These are phyloP conservation scores for Berkeleyomyces basicola DNA, from an alignment of 2,329 filamentous ascomycete species.

Conservation along the genomic window DNA sequence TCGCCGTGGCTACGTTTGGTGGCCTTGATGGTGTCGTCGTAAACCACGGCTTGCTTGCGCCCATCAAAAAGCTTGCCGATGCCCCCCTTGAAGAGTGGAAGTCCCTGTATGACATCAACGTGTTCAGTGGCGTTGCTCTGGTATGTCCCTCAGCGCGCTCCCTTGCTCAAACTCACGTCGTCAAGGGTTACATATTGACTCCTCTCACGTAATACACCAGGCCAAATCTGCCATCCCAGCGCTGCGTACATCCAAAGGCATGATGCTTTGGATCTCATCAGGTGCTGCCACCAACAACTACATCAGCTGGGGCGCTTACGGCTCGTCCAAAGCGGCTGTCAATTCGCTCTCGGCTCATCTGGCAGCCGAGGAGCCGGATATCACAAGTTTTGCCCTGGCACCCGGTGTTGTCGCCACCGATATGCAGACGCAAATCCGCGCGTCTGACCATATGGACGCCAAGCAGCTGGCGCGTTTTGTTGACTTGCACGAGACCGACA, in stretches of 20 bases:
- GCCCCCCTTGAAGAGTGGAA: conserved; percentile 59
- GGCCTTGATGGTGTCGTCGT: conserved; percentile 66
- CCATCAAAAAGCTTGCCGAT: conserved; percentile 54
- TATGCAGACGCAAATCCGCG: conserved; percentile 74
- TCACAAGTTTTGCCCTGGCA: conserved; percentile 55
- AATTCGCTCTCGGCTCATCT: conserved; percentile 65
- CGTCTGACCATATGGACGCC: conserved; percentile 35
- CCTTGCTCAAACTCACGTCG: background rate
- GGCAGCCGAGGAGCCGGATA: conserved; percentile 56
- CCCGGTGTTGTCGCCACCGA: conserved; percentile 77
- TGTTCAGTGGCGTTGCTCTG: conserved; percentile 67
- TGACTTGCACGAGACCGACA: conserved; percentile 50
- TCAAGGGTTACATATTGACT: background rate
- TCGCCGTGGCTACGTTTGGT: conserved; percentile 51
- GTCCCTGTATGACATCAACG: conserved; percentile 61
- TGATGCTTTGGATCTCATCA: conserved; percentile 63
- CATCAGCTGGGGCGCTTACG: conserved; percentile 63
- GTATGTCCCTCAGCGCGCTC: conserved; percentile 30
- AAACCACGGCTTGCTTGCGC: conserved; percentile 73
- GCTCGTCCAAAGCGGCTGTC: conserved; percentile 65
- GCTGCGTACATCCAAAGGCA: conserved; percentile 51
- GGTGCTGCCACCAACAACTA: conserved; percentile 55
- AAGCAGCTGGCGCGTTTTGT: conserved; percentile 51
- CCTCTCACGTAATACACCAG: conserved; percentile 25
- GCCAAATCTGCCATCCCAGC: conserved; percentile 52